Base-by-base conservation (phyloP, 2,329 filamentous ascomycete genomes). In the Xylaria sp. region DNA sequence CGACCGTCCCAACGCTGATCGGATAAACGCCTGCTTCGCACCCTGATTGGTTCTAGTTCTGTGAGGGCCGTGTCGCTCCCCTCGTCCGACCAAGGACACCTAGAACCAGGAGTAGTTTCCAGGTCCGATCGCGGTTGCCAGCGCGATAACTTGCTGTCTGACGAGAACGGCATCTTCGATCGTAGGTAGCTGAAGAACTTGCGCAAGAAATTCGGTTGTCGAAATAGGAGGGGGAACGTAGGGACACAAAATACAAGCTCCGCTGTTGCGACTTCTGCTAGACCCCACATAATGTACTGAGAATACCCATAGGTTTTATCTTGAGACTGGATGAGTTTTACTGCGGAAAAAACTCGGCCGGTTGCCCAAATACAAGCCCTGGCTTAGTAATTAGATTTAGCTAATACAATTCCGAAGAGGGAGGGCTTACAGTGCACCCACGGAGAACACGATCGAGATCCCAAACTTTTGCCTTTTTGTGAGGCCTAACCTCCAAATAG, bases 401-500 rank as follows among this genome's bases (percentile, higher is more conserved):
- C n/a, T n/a, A n/a, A n/a, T n/a, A n/a, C n/a, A n/a, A n/a, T n/a
- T n/a, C n/a, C n/a, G n/a, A n/a, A n/a, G n/a, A n/a, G n/a, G n/a
- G n/a, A n/a, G n/a, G n/a, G 65, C 62, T 3, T 54, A 67, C 67
- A 64, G 33, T n/a, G 65, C n/a, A 11, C 64, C 62, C 1, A 64
- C 60, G 6, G 62, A 66, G 37, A 69, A 70, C 15, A 68, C 52
- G 4, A 64, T 44, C 5, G 65, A 68, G 21, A 70, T 13, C 4
- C 56, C 62, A 49, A 68, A 17, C 43, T 62, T 68, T 21, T 62
- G 56, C 29, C 78, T 79, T 55, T 74, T 74, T 59, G 81, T 78
- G 2, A 79, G 78, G 52, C 79, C 76, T 69, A 82, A 79, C 49
- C 79, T 81, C 71, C 78, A 79, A 41, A 79, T 78, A 23, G 79